Conservation (phyloP, 768 basidiomycete species). For the Phanerochaete sordida region DNA sequence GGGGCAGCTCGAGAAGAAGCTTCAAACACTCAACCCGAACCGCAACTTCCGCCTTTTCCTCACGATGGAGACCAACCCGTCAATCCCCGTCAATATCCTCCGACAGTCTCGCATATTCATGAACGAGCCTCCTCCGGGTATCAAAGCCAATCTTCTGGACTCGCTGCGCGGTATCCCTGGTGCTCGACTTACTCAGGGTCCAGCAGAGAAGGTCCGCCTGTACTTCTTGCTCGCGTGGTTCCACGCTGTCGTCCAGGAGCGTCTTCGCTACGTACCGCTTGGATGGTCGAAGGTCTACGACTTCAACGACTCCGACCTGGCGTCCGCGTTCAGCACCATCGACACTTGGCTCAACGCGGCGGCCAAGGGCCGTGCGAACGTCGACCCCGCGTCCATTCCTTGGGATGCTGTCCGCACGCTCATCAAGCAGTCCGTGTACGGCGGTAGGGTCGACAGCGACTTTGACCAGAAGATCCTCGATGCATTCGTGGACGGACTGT, state of each 20-base stretch:
- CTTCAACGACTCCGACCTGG: conserved; percentile 98
- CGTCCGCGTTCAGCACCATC: conserved; percentile 87
- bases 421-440: conserved; percentile 95
- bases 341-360: conserved; percentile 82
- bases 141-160: conserved; percentile 94
- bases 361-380: conserved; percentile 86
- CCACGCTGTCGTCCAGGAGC: conserved; percentile 97
- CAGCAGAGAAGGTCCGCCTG: conserved; percentile 86
- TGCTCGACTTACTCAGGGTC: conserved; percentile 75
- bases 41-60: conserved; percentile 77
- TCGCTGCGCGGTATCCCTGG: conserved; percentile 74
- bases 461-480: conserved; percentile 93
- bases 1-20: conserved; percentile 91
- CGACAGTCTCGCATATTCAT: conserved; percentile 95
- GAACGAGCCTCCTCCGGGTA: conserved; percentile 97
- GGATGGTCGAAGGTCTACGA: conserved; percentile 98
- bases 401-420: conserved; percentile 94
- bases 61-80: conserved; percentile 95
- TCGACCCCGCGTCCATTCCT: conserved; percentile 88
- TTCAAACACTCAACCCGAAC: conserved; percentile 88
- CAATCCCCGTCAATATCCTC: conserved; percentile 94
- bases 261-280: conserved; percentile 90
- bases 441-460: conserved; percentile 90
- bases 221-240: conserved; percentile 99
- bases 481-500: conserved; percentile 87